Percentiles rank a stretch among this genome's conserved stretches.
Evolutionary conservation across 768 basidiomycete genomes (phyloP).

Genomic region (Pholiota microspora): DNA sequence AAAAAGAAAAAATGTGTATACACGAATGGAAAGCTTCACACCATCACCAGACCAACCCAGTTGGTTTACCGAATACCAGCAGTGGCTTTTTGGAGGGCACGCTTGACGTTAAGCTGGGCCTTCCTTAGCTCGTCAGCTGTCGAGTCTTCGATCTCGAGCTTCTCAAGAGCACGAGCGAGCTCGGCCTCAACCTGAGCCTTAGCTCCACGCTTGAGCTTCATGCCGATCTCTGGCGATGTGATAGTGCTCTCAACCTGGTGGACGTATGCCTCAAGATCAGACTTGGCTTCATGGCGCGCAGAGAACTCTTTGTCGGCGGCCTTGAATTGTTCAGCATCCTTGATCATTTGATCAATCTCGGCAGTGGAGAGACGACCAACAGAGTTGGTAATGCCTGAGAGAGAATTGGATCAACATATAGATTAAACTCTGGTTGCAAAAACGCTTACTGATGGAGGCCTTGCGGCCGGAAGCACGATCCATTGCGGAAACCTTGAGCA

Average conservation of each 20-base stretch:
- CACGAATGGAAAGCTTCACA: slow-evolving; percentile 20
- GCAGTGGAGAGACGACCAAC: slow-evolving; percentile 96
- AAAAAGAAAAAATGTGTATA: slow-evolving; percentile 18
- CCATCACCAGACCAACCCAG: slow-evolving; percentile 16
- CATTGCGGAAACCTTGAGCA: slow-evolving; percentile 97
- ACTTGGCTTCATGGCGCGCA: slow-evolving; percentile 96
- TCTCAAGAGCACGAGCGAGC: slow-evolving; percentile 97
- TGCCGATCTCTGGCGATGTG: slow-evolving; percentile 93
- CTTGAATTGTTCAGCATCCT: slow-evolving; percentile 98
- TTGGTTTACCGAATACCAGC: slow-evolving; percentile 75
- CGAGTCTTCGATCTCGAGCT: slow-evolving; percentile 96
- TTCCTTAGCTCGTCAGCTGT: slow-evolving; percentile 93
- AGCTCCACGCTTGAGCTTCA: slow-evolving; percentile 98
- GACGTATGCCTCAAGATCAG: slow-evolving; percentile 96
- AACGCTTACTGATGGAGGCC: slow-evolving; percentile 86
- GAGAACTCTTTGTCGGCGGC: slow-evolving; percentile 97
- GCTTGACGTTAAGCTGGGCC: slow-evolving; percentile 92
- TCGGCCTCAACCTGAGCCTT: slow-evolving; percentile 94
- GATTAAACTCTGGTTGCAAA: not conserved
- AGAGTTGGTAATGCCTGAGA: slow-evolving; percentile 91
- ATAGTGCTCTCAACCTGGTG: slow-evolving; percentile 97
- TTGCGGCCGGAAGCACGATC: slow-evolving; percentile 99
- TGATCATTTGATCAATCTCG: slow-evolving; percentile 99
- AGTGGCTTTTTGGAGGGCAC: slow-evolving; percentile 96
- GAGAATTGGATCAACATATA: slow-evolving; percentile 13